A percentile compares a stretch with the other conserved stretches of the same genome.
These are phyloP conservation scores for Mycena belliarum DNA, from an alignment of 768 basidiomycete species.

Conservation along the genomic window DNA sequence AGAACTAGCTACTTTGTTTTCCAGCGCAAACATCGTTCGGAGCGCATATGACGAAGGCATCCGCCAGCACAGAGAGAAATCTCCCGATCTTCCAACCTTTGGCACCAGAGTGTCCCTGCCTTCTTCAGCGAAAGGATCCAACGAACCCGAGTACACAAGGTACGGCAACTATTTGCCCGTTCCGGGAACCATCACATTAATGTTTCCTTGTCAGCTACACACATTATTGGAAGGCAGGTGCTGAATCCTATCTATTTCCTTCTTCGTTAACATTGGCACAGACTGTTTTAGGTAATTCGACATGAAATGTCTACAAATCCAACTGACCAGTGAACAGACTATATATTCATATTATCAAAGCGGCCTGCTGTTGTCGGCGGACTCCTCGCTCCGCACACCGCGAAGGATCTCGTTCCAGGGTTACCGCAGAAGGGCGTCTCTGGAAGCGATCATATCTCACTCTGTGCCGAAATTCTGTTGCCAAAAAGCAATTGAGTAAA, in stretches of 20 bases:
- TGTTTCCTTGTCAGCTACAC: constrained; percentile 58
- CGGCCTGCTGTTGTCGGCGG: constrained; percentile 42
- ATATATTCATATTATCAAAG: constrained; percentile 71
- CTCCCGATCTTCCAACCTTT: constrained; percentile 42
- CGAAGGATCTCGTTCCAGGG: constrained; percentile 63
- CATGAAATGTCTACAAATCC: not conserved
- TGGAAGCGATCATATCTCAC: constrained; percentile 85
- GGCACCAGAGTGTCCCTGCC: constrained; percentile 47
- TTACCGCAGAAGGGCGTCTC: constrained; percentile 79
- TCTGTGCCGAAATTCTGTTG: constrained; percentile 58
- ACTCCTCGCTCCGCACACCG: constrained; percentile 62
- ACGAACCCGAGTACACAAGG: constrained; percentile 80
- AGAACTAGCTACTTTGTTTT: constrained; percentile 57
- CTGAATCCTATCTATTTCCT: not conserved
- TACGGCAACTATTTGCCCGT: not conserved
- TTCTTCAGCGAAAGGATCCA: constrained; percentile 48
- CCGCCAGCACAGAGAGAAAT: constrained; percentile 18
- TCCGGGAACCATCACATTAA: not conserved
- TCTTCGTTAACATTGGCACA: not conserved
- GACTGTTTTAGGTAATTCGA: constrained; percentile 19
- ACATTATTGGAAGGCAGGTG: constrained; percentile 81
- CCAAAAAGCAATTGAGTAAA: not conserved
- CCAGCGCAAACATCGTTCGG: constrained; percentile 37
- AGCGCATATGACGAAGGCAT: constrained; percentile 74
- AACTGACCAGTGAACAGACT: constrained; percentile 54